Conservation (phyloP, 306 rosid species). For the Begonia loranthoides region DNA sequence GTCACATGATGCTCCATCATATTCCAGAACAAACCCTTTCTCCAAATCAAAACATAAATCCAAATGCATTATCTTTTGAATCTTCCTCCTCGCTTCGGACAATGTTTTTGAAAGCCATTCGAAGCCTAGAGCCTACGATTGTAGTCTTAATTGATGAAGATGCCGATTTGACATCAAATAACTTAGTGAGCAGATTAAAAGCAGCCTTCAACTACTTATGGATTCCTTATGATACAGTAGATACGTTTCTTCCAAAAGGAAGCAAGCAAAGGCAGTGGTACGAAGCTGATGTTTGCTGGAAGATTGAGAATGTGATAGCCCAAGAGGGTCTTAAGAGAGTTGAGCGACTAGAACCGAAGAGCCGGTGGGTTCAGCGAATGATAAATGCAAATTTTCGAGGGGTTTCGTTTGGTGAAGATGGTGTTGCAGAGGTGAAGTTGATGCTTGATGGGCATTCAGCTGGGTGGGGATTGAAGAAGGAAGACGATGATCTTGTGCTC, state of each 20-base stretch:
- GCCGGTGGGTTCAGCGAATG: conserved; percentile 70
- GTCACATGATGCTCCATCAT: conserved; percentile 90
- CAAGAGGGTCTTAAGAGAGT: conserved; percentile 70
- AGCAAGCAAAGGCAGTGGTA: conserved; percentile 86
- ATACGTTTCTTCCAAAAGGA: conserved; percentile 56
- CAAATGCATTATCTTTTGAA: conserved; percentile 5
- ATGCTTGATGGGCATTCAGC: conserved; percentile 96
- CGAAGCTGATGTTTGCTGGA: conserved; percentile 75
- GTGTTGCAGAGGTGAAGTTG: conserved; percentile 48
- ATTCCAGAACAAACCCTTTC: conserved; percentile 57
- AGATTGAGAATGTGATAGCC: conserved; percentile 78
- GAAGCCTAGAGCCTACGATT: conserved; percentile 53
- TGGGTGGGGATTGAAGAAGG: conserved; percentile 95
- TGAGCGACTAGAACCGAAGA: conserved; percentile 47
- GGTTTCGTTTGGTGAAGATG: conserved; percentile 45
- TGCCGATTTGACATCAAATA: conserved; percentile 57
- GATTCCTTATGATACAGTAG: conserved; percentile 87
- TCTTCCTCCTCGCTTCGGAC: conserved; percentile 28
- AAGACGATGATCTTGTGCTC: conserved; percentile 59
- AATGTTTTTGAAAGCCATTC: conserved; percentile 46
- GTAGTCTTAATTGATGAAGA: conserved; percentile 75
- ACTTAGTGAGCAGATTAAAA: conserved; percentile 47
- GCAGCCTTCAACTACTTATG: conserved; percentile 81
- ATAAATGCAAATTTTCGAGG: conserved; percentile 41
- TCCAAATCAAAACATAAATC: neutral